A percentile compares a stretch with the other conserved stretches of the same genome.
Evolutionary conservation across 2,329 filamentous ascomycete species (phyloP).

Genomic region (Alternaria sp.): DNA sequence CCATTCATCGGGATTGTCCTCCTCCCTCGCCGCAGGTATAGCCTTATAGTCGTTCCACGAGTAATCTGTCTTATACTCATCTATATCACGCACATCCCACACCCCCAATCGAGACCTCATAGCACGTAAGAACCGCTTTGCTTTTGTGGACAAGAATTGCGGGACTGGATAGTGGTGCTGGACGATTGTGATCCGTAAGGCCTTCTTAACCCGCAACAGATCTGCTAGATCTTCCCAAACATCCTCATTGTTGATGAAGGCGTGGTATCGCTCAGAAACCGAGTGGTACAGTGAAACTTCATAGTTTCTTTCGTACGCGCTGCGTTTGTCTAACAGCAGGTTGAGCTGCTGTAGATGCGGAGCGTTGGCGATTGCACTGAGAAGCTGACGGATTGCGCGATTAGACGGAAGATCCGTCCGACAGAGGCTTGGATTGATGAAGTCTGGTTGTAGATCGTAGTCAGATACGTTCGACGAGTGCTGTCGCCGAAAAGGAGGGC

Average conservation of each 20-base stretch:
- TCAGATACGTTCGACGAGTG: neutral
- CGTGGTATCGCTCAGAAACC: neutral
- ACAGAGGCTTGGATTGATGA: neutral
- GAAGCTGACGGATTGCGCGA: neutral
- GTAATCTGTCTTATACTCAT: neutral
- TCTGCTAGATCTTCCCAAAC: neutral
- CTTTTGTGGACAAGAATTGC: neutral
- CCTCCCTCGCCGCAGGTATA: neutral
- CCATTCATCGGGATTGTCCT: neutral
- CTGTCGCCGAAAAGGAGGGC: neutral
- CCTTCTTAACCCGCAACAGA: neutral
- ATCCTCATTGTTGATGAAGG: neutral
- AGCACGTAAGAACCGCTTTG: neutral
- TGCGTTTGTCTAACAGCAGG: neutral
- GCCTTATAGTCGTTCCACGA: fast-evolving
- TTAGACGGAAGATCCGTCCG: neutral
- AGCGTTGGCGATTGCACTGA: neutral
- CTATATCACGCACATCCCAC: neutral
- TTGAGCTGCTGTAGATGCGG: neutral
- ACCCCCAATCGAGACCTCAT: neutral
- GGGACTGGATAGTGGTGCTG: neutral
- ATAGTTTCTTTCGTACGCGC: neutral
- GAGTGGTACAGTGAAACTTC: neutral
- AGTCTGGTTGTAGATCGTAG: neutral
- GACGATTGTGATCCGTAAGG: neutral